These are phyloP conservation scores for Sarocladium kiliense DNA, from an alignment of 2,329 filamentous ascomycete genomes.

Conservation along the genomic window DNA sequence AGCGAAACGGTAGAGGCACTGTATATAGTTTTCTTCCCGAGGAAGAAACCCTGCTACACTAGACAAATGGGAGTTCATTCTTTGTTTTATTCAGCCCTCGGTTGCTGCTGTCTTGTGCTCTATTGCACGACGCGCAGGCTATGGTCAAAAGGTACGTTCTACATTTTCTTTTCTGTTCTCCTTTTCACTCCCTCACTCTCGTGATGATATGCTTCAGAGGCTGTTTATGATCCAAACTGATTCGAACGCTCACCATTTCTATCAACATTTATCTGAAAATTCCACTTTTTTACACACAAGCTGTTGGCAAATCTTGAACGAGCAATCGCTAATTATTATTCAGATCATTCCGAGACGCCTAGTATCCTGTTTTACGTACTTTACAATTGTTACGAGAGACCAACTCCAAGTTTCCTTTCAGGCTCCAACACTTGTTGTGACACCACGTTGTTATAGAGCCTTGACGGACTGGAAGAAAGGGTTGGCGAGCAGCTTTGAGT, in stretches of 20 bases:
- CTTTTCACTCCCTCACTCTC: conserved; percentile 13
- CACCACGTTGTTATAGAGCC: conserved; percentile 48
- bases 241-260: conserved; percentile 28
- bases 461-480: conserved; percentile 67
- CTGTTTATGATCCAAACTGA: conserved; percentile 41
- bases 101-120: background rate
- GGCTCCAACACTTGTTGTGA: too few relatives aligned
- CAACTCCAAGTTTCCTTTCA: background rate
- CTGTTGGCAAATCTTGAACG: conserved; percentile 1
- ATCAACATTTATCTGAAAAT: conserved; percentile 12
- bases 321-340: background rate
- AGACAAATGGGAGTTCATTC: conserved; percentile 35
- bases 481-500: conserved; percentile 59
- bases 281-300: conserved; percentile 10
- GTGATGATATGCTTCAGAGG: conserved; percentile 41
- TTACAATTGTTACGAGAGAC: background rate
- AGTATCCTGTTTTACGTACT: background rate
- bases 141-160: conserved; percentile 19
- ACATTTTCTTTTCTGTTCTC: background rate
- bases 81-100: conserved; percentile 18
- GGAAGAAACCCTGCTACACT: conserved; percentile 30
- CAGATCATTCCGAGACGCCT: conserved; percentile 5
- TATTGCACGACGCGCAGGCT: background rate
- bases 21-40: conserved; percentile 26
- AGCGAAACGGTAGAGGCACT: conserved; percentile 5